Percentiles rank a stretch among this genome's conserved stretches.
Conservation (phyloP, 768 basidiomycete genomes). For the Auriscalpium orientale region DNA sequence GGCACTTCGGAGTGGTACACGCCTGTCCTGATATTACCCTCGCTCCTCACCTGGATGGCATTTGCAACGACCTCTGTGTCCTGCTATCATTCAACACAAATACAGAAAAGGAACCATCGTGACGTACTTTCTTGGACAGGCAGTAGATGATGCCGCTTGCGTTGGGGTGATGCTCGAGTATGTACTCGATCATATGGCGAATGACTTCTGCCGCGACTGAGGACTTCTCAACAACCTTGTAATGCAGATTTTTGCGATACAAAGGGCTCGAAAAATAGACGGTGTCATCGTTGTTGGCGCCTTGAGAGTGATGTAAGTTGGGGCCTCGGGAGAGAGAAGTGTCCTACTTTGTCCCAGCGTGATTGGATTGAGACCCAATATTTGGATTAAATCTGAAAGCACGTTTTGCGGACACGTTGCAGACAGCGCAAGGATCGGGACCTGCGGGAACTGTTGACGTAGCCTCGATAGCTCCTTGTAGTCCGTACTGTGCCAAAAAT, state of each 20-base stretch:
- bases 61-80: constrained; percentile 74
- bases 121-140: constrained; percentile 60
- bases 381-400: constrained; percentile 65
- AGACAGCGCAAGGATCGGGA: constrained; percentile 78
- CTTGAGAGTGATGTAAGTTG: constrained; percentile 26
- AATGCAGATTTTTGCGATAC: constrained; percentile 83
- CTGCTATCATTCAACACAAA: constrained; percentile 28
- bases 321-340: neutral
- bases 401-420: constrained; percentile 81
- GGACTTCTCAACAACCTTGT: constrained; percentile 70
- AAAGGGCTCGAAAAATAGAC: constrained; percentile 77
- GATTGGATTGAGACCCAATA: constrained; percentile 51
- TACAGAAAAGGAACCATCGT: neutral
- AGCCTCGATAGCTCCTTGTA: constrained; percentile 74
- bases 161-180: constrained; percentile 56
- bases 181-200: constrained; percentile 60
- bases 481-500: constrained; percentile 39
- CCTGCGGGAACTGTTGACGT: constrained; percentile 64
- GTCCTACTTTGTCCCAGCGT: constrained; percentile 58
- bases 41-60: constrained; percentile 47
- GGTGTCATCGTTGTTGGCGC: constrained; percentile 51
- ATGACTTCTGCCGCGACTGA: constrained; percentile 44
- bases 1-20: constrained; percentile 69
- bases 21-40: constrained; percentile 65
- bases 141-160: constrained; percentile 90